These are phyloP conservation scores for Zychaea mexicana DNA, from an alignment of 371 early-diverging fungal genomes.

Conservation along the genomic window DNA sequence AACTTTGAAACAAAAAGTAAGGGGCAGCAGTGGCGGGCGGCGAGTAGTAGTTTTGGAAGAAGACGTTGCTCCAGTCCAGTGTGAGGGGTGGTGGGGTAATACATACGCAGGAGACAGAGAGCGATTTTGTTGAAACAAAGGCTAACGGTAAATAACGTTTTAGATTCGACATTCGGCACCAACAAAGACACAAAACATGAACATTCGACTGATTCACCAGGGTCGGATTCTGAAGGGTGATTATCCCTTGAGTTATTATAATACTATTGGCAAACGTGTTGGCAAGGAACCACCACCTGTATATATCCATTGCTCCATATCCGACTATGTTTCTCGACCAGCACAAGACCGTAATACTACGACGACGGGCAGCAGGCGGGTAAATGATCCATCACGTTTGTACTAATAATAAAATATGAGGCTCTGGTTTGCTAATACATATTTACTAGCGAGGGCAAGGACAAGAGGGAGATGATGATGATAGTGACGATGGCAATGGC, in stretches of 20 bases:
- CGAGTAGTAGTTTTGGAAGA: no score
- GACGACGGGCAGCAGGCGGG: neutral
- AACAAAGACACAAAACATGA: slow-evolving; percentile 31
- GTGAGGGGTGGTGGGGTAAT: no score
- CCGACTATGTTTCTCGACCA: slow-evolving; percentile 29
- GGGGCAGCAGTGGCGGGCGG: no score
- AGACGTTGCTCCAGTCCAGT: no score
- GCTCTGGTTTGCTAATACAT: no score
- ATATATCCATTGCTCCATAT: slow-evolving; percentile 48
- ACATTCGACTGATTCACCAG: slow-evolving; percentile 58
- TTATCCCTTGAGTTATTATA: slow-evolving; percentile 23
- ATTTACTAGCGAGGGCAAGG: neutral
- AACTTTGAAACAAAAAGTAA: slow-evolving; percentile 56
- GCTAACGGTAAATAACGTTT: neutral
- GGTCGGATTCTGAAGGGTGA: slow-evolving; percentile 52
- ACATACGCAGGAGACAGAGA: neutral
- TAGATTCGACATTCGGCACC: slow-evolving; percentile 26
- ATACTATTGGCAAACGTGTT: slow-evolving; percentile 37
- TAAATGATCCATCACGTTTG: neutral
- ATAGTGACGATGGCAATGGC: neutral
- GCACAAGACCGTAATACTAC: neutral
- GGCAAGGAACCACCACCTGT: slow-evolving; percentile 27
- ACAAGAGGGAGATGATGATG: neutral
- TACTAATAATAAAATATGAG: no score
- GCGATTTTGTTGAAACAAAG: neutral